Base-by-base conservation (phyloP, 2,329 filamentous ascomycete genomes). In the Davidsoniella neocaledoniae region DNA sequence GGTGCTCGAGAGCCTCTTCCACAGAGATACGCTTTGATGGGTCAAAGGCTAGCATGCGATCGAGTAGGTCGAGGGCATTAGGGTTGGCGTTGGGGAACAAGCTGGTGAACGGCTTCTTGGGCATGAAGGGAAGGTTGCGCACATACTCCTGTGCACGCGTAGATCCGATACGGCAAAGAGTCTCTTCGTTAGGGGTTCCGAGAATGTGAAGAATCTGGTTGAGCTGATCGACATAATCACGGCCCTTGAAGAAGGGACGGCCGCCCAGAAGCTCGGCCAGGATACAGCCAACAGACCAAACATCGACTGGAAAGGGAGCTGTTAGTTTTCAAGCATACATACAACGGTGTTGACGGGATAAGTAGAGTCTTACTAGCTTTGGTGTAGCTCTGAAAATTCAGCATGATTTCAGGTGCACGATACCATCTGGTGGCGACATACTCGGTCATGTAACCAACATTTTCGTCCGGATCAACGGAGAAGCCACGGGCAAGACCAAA, bases 371-470 rank as follows among this genome's bases (percentile, higher is more conserved):
- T 79, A 96, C 91, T 98, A 58, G 91, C 91, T 86, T 98, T 98
- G 60, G 91, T 98, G 68, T 98, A 98, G 71, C 87, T 95, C 68
- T 96, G 90, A 77, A 98, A 98, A 71, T 87, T 95, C 66, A 98
- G 71, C 91, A 98, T 98, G 59, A 98, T 98, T 67, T 98, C 91
- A 4, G 91, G 91, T 3, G 91, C 91, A 68, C 75, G 73, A 61
- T 79, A 98, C 91, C 91, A 98, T 70, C 91, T 77, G 48, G 91
- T 98, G 46, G 91, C 91, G 50, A 98, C 91, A 61, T 98, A 98
- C 68, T 98, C 91, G 9, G 91, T 98, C 91, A 98, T 96, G 68
- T 96, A 98, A 19, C 91, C 91, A 16, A 91, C 91, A 63, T 96
- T 96, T 69, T 98, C 90, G 65, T 98, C 86, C 1, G 91, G 91